Conservation (phyloP, 1,139 yeast genomes). For the Kodamaea fungicola region DNA sequence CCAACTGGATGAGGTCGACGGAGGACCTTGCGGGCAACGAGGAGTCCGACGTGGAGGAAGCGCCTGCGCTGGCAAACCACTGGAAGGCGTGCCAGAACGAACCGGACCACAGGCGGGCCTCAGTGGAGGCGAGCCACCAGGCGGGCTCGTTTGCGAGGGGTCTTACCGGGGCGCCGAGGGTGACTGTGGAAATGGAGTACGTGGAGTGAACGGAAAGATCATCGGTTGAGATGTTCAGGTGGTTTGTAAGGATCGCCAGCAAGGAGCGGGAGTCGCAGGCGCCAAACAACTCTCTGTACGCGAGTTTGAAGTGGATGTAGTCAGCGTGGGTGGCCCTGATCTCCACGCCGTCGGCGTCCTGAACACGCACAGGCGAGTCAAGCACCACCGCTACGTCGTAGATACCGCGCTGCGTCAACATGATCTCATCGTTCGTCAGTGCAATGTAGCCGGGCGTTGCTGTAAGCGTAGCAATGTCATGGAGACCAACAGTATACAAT, state of each 20-base stretch:
- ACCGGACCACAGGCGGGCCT: slow-evolving; percentile 61
- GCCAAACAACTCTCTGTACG: slow-evolving; percentile 28
- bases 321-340: slow-evolving; percentile 19
- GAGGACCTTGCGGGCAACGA: slow-evolving; percentile 2
- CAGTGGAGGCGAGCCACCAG: slow-evolving; percentile 50
- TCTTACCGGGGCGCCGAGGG: slow-evolving; percentile 2
- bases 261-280: not conserved
- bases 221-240: slow-evolving; percentile 15
- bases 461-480: slow-evolving; percentile 39
- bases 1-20: slow-evolving; percentile 19
- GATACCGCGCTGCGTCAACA: slow-evolving; percentile 51
- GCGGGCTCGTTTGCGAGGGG: slow-evolving; percentile 26
- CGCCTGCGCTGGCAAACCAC: slow-evolving; percentile 86
- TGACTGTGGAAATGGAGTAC: slow-evolving; percentile 13
- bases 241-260: slow-evolving; percentile 9
- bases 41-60: slow-evolving; percentile 3
- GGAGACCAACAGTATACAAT: slow-evolving; percentile 62
- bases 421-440: slow-evolving; percentile 68
- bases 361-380: slow-evolving; percentile 17
- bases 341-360: slow-evolving; percentile 4
- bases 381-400: slow-evolving; percentile 50
- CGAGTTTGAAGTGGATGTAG: slow-evolving; percentile 33
- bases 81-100: slow-evolving; percentile 68
- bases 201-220: slow-evolving; percentile 21
- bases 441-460: slow-evolving; percentile 48